Evolutionary conservation across 495 filamentous ascomycete genomes (phyloP).

Genomic region (Penicillium tannophilum): DNA sequence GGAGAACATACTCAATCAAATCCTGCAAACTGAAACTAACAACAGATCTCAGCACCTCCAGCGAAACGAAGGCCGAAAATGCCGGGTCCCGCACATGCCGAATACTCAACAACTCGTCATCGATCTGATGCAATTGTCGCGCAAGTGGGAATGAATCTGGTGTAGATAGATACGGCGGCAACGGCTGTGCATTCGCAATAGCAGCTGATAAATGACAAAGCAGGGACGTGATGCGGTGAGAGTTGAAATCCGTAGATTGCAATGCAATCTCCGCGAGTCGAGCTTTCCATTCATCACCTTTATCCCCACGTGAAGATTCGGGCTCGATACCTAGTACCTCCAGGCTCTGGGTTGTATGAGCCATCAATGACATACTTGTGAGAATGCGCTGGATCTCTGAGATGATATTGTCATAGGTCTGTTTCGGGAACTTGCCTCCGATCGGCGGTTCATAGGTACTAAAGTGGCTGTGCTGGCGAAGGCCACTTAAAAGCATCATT

Average conservation of each 20-base stretch:
- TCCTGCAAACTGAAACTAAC: slow-evolving; percentile 64
- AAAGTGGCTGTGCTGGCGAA: slow-evolving; percentile 39
- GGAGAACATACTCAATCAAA: slow-evolving; percentile 46
- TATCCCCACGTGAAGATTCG: slow-evolving; percentile 1
- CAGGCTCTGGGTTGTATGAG: slow-evolving; percentile 46
- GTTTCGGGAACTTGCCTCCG: slow-evolving; percentile 40
- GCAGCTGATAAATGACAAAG: slow-evolving; percentile 69
- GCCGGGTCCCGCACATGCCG: slow-evolving; percentile 69
- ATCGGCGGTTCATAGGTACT: slow-evolving; percentile 39
- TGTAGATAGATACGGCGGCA: slow-evolving; percentile 61
- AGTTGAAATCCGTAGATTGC: slow-evolving; percentile 51
- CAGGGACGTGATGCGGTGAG: slow-evolving; percentile 61
- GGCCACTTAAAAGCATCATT: slow-evolving; percentile 34
- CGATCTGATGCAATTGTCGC: slow-evolving; percentile 50
- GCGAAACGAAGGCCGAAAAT: slow-evolving; percentile 71
- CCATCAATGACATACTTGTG: slow-evolving; percentile 66
- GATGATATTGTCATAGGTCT: slow-evolving; percentile 37
- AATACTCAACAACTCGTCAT: slow-evolving; percentile 60
- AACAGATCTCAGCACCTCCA: slow-evolving; percentile 69
- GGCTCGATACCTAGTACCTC: slow-evolving; percentile 25
- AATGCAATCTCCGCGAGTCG: slow-evolving; percentile 35
- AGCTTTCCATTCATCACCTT: slow-evolving; percentile 26
- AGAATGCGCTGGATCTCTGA: slow-evolving; percentile 50
- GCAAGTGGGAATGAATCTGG: slow-evolving; percentile 60
- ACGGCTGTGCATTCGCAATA: slow-evolving; percentile 57